Conservation (phyloP, 805 yeast species). For the Dipodascopsis uninucleata region DNA sequence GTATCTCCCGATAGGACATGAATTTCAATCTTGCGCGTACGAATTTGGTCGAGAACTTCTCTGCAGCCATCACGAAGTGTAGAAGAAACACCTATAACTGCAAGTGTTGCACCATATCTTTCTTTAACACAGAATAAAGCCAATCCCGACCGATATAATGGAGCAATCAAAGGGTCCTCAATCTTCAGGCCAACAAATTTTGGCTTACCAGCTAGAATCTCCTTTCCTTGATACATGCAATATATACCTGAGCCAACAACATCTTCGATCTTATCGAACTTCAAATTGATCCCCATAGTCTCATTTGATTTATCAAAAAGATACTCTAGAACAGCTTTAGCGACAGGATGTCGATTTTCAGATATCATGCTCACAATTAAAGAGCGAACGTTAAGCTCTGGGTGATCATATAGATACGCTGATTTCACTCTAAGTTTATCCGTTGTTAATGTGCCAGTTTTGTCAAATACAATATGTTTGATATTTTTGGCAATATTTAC, state of each 20-base stretch:
- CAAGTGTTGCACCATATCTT: constrained; percentile 5
- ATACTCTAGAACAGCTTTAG: constrained; percentile 12
- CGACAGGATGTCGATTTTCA: constrained; percentile 17
- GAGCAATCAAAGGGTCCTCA: constrained; percentile 1
- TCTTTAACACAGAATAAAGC: constrained; percentile 12
- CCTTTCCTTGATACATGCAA: background rate
- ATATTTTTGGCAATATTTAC: constrained; percentile 7
- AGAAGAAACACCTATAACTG: constrained; percentile 12
- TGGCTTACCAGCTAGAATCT: constrained; percentile 11
- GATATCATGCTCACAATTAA: constrained; percentile 6
- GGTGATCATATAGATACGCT: constrained; percentile 6
- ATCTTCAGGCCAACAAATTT: constrained; percentile 3
- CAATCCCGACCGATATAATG: constrained; percentile 1
- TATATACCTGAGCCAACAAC: constrained; percentile 13
- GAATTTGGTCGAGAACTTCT: background rate
- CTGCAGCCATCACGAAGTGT: constrained; percentile 5
- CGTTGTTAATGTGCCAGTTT: constrained; percentile 27
- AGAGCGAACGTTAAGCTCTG: constrained; percentile 1
- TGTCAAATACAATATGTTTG: constrained; percentile 25
- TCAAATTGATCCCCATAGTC: background rate
- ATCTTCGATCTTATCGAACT: constrained; percentile 8
- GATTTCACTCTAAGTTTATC: constrained; percentile 8
- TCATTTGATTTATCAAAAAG: background rate
- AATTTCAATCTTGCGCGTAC: constrained; percentile 4
- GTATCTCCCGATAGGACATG: constrained; percentile 20